phyloP scores from a whole-genome alignment of 2,329 filamentous ascomycete genomes.

The Penicillium sp. region DNA sequence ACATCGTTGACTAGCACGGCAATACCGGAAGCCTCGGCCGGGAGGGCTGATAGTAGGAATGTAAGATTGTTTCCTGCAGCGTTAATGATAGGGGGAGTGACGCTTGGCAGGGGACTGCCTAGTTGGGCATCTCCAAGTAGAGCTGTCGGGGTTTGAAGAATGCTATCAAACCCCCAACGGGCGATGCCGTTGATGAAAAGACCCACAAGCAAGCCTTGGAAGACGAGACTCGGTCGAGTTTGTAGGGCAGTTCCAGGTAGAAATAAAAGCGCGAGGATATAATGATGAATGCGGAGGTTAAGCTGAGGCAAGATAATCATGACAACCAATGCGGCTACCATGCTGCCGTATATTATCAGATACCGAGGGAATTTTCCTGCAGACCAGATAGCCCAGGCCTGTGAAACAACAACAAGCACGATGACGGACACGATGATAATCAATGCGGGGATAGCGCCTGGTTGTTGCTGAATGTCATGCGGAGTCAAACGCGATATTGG shows the following conservation, averaged over 20 bases:
- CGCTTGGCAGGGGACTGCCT: conserved; percentile 29
- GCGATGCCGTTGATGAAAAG: conserved; percentile 62
- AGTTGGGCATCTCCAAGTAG: conserved; percentile 39
- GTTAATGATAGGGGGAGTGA: conserved; percentile 20
- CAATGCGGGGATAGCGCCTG: conserved; percentile 56
- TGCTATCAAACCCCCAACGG: conserved; percentile 60
- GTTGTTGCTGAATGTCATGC: conserved; percentile 58
- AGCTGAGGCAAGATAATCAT: conserved; percentile 54
- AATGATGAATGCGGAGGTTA: conserved; percentile 61
- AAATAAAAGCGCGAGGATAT: conserved; percentile 57
- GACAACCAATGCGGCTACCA: conserved; percentile 45
- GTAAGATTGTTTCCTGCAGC: conserved; percentile 27
- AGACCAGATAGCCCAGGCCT: conserved; percentile 54
- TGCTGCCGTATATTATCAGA: conserved; percentile 46
- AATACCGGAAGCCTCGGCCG: conserved; percentile 47
- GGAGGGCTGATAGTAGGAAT: conserved; percentile 32
- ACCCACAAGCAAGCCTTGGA: conserved; percentile 59
- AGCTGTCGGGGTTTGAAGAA: conserved; percentile 54
- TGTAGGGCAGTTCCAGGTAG: conserved; percentile 58
- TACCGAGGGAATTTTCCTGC: conserved; percentile 55
- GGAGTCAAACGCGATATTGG: conserved; percentile 60
- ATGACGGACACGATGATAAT: conserved; percentile 51
- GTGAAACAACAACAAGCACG: conserved; percentile 50
- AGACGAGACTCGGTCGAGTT: conserved; percentile 55
- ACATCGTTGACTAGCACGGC: conserved; percentile 61